Base-by-base conservation (phyloP, 495 filamentous ascomycete species). In the Sphaerosporella brunnea region DNA sequence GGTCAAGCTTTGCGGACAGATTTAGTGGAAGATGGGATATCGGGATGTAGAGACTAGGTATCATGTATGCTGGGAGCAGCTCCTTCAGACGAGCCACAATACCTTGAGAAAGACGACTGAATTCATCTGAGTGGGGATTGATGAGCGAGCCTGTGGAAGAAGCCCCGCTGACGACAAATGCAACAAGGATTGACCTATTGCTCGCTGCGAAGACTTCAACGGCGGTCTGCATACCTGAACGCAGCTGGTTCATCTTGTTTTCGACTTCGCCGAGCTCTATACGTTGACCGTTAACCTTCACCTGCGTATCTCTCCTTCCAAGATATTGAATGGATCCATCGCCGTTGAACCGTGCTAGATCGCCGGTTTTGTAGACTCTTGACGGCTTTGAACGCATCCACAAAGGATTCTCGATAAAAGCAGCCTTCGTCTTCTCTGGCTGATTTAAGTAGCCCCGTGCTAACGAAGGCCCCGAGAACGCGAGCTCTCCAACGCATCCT, bases 201-300 rank as follows among this genome's bases (percentile, higher is more conserved):
- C 2, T 70, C 66, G 47, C 70, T 66, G 19, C 69, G 74, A 79
- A 26, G n/a, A n/a, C n/a, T n/a, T n/a, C n/a, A n/a, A n/a, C n/a
- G n/a, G n/a, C n/a, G n/a, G n/a, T n/a, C n/a, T n/a, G n/a, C n/a
- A n/a, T n/a, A n/a, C n/a, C n/a, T n/a, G n/a, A n/a, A n/a, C n/a
- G n/a, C n/a, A n/a, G n/a, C n/a, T n/a, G n/a, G n/a, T n/a, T n/a
- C n/a, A n/a, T n/a, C n/a, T n/a, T n/a, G n/a, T n/a, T n/a, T n/a
- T n/a, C n/a, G n/a, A 93, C 79, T 61, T 95, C 88, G 3, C 72
- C 73, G 7, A 88, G 70, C 43, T 72, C 68, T 23, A 73, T 53
- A 9, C 69, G 56, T 30, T 66, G 65, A 7, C 68, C 68, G 26
- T 62, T 52, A 15, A 71, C 54, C 53, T 73, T 73, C 40, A 71